Conservation (phyloP, 2,329 filamentous ascomycete species). For the Botrytis fragariae region DNA sequence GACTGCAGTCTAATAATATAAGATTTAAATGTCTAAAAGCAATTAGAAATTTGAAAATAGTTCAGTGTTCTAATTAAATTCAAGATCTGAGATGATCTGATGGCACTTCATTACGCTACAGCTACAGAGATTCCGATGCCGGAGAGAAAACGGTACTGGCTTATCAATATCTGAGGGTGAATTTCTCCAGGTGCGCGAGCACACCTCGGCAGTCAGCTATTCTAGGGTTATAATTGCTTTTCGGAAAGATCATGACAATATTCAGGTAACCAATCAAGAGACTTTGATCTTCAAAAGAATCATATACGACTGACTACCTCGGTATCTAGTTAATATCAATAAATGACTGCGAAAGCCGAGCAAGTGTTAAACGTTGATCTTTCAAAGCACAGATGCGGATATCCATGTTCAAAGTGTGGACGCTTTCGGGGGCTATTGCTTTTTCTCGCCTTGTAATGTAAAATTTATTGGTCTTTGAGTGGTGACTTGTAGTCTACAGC, state of each 20-base stretch:
- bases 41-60: too few relatives aligned
- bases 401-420: too few relatives aligned
- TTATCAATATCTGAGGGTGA: not conserved
- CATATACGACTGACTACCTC: not conserved
- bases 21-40: too few relatives aligned
- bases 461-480: not conserved
- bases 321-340: not conserved
- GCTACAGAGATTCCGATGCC: not conserved
- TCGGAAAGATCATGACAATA: not conserved
- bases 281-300: not conserved
- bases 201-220: not conserved
- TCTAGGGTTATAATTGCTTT: not conserved
- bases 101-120: not conserved
- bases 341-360: not conserved
- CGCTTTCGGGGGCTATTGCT: too few relatives aligned
- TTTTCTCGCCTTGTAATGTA: not conserved
- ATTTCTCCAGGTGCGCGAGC: not conserved
- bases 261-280: not conserved
- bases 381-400: too few relatives aligned
- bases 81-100: too few relatives aligned
- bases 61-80: too few relatives aligned
- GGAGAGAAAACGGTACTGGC: accelerated
- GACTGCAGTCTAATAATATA: too few relatives aligned
- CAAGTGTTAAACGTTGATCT: too few relatives aligned
- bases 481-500: not conserved